Evolutionary conservation across 345 rosid species (phyloP), one percentile per base, ranked within the genome.

Genomic region (Euphorbia peplus): DNA sequence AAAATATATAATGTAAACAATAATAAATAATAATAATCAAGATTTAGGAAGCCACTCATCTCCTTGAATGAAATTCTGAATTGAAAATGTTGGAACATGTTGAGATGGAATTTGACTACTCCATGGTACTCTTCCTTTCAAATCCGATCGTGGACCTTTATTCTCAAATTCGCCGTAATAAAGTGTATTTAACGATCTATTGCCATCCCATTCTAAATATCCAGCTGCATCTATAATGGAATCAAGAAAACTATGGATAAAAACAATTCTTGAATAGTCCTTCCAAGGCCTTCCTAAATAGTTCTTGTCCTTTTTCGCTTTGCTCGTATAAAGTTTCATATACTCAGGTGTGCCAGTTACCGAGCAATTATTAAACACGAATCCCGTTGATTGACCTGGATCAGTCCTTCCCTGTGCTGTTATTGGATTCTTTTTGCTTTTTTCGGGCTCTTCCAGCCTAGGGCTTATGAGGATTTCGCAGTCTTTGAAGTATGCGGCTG

Each of bases 211-310:
- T 0, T 90, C 96, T 79, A 88, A 25, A 96, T 96, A 93, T 8
- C 97, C 98, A 2, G 75, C 72, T 56, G 88, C 84, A 19, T 51
- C 32, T n/a, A 93, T n/a, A 53, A 93, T 84, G 63, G 73, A 79
- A 70, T 81, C 90, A 67, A 93, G 19, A 44, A 58, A 69, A 25
- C 91, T 89, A 0, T 78, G 67, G 37, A 91, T 74, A 70, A 81
- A 93, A 32, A 89, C 93, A 4, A 87, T 82, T 75, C 96, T 85
- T 0, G 97, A 83, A 73, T 69, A 93, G 55, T 93, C 98, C 81
- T 93, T 93, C 98, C 98, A 93, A 0, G 98, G 97, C 83, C 97
- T 75, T 41, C 97, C 97, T 73, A 93, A 71, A 73, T 15, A 93
- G 70, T 76, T 93, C 67, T 42, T 69, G 65, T 93, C 97, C 32